Evolutionary conservation across 179 eudicot genomes (phyloP).

Genomic region (Spergularia azorica): DNA sequence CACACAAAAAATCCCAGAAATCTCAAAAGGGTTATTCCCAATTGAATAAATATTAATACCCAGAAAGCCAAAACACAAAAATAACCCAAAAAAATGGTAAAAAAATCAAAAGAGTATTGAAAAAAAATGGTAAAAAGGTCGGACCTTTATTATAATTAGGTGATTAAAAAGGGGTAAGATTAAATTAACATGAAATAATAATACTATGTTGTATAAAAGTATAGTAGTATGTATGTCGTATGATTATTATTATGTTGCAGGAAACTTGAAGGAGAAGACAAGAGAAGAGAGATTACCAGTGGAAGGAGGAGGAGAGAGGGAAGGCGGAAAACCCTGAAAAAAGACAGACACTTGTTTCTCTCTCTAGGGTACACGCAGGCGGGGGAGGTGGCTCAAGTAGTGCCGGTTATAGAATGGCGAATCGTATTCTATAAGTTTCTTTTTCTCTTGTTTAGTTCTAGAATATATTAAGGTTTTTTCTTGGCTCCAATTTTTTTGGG

Average conservation of each 20-base stretch:
- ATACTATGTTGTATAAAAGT: too few relatives aligned
- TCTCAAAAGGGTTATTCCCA: slow-evolving; percentile 26
- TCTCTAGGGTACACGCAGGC: slow-evolving; percentile 20
- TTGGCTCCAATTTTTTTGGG: too few relatives aligned
- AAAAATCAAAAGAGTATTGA: neutral
- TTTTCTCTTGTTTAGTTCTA: too few relatives aligned
- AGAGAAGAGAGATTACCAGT: slow-evolving; percentile 10
- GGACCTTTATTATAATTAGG: neutral
- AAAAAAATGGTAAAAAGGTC: neutral
- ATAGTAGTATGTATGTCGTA: too few relatives aligned
- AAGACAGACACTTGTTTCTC: slow-evolving; percentile 33
- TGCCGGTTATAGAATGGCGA: too few relatives aligned
- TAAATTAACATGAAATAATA: neutral
- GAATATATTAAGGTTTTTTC: too few relatives aligned
- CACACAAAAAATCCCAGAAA: neutral
- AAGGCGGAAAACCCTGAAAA: slow-evolving; percentile 6
- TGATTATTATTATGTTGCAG: neutral
- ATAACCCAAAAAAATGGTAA: neutral
- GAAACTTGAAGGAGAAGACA: too few relatives aligned
- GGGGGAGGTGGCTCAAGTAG: slow-evolving; percentile 93
- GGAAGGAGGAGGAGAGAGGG: slow-evolving; percentile 5
- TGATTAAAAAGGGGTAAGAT: too few relatives aligned
- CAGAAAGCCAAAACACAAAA: slow-evolving; percentile 1
- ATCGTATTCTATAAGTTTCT: too few relatives aligned
- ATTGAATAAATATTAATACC: slow-evolving; percentile 9